A percentile compares a stretch with the other conserved stretches of the same genome.
phyloP scores from a whole-genome alignment of 2,329 filamentous ascomycete species.

The Trichophyton schoenleinii region DNA sequence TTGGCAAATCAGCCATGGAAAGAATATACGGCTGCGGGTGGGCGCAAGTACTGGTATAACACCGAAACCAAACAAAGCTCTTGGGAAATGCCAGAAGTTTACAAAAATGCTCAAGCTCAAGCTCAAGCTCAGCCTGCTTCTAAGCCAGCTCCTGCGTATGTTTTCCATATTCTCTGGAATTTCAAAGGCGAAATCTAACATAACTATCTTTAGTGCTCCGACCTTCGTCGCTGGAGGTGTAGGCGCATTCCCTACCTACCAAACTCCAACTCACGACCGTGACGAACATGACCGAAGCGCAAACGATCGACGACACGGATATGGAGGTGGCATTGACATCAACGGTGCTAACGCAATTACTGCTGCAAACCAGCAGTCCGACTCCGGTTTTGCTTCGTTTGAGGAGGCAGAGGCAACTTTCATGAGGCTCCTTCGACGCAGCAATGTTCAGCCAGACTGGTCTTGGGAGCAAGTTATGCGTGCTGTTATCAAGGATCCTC shows the following conservation, averaged over 20 bases:
- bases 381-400: constrained; percentile 63
- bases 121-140: constrained; percentile 29
- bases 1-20: constrained; percentile 80
- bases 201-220: constrained; percentile 25
- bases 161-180: constrained; percentile 8
- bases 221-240: constrained; percentile 50
- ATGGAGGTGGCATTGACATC: constrained; percentile 27
- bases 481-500: constrained; percentile 73
- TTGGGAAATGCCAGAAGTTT: constrained; percentile 83
- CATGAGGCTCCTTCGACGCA: constrained; percentile 72
- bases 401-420: constrained; percentile 93
- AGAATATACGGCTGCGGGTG: constrained; percentile 75
- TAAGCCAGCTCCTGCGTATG: constrained; percentile 37
- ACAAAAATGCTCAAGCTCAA: constrained; percentile 60
- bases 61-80: constrained; percentile 81
- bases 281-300: constrained; percentile 37
- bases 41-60: constrained; percentile 92
- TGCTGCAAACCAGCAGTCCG: constrained; percentile 37
- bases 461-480: constrained; percentile 83
- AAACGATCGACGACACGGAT: constrained; percentile 37
- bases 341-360: constrained; percentile 30
- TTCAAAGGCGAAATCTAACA: not conserved
- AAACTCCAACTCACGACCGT: constrained; percentile 32
- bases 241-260: constrained; percentile 27
- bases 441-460: constrained; percentile 82